Base-by-base conservation (phyloP, 768 basidiomycete genomes). In the Amanita polypyramis region DNA sequence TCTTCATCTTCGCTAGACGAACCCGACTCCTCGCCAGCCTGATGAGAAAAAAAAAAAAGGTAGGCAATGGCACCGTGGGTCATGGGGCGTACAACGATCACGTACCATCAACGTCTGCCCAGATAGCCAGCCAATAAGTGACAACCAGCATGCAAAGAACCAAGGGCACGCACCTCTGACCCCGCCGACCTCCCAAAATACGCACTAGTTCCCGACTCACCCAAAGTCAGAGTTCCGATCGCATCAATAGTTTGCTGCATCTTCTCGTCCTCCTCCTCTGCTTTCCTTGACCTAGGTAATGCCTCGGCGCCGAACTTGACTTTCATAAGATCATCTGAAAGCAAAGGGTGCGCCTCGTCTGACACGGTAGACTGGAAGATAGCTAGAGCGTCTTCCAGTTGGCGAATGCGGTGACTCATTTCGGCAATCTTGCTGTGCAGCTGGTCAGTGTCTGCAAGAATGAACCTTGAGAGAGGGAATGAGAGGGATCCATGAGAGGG, bases 181-280 rank as follows among this genome's bases (percentile, higher is more conserved):
- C 79, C 79, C 32, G 77, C 80, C 7, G 77, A 77, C 21, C 76
- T 66, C 14, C 82, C 82, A 54, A 80, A 80, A 56, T 81, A 84
- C 54, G 76, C 78, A 49, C 76, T 68, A 49, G 76, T 69, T 14
- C 81, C 82, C 11, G 75, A 70, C 29, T 47, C 77, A 23, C 73
- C 75, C 8, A 84, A 60, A 2, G 80, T 79, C 46, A 84, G 55
- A 1, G 81, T 80, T 0, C 81, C 82, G n/a, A 82, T 61, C 0
- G 77, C 77, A 49, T 78, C 79, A 37, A 81, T 69, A 2, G 60
- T 62, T 37, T 61, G 65, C 45, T 51, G 58, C 49, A 50, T 67
- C 58, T 34, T 62, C 46, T 50, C 60, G 21, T 69, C 70, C 21
- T 67, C 67, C 12, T 68, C 65, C 7, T 52, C 56, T 1, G 55